Percentiles rank a stretch among this genome's conserved stretches.
These are phyloP conservation scores for Colletotrichum sp. DNA, from an alignment of 2,329 filamentous ascomycete species.

Conservation along the genomic window DNA sequence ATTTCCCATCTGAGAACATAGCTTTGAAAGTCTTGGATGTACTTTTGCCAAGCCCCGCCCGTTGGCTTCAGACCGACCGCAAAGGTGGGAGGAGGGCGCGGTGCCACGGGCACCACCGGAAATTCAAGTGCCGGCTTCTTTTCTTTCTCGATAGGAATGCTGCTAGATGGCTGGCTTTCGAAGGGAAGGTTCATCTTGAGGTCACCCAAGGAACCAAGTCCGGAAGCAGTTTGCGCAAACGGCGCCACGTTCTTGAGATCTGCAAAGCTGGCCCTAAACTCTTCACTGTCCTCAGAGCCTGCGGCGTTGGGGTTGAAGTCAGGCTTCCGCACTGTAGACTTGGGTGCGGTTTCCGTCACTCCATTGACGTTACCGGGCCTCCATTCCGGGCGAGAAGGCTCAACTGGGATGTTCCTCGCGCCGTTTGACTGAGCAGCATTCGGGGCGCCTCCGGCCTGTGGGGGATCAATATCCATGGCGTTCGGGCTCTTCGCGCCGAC, in stretches of 20 bases:
- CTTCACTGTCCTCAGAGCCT: constrained; percentile 62
- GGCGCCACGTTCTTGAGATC: constrained; percentile 64
- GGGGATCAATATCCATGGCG: constrained; percentile 71
- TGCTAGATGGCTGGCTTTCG: constrained; percentile 53
- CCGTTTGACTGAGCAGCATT: constrained; percentile 28
- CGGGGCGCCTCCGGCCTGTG: constrained; percentile 31
- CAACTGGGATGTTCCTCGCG: constrained; percentile 60
- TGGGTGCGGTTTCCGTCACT: constrained; percentile 7
- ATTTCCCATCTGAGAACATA: constrained; percentile 55
- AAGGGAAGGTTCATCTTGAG: constrained; percentile 63
- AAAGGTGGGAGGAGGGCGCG: constrained; percentile 49
- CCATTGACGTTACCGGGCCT: constrained; percentile 50
- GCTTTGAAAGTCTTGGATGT: constrained; percentile 55
- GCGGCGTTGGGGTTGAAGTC: constrained; percentile 38
- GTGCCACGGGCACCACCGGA: constrained; percentile 54
- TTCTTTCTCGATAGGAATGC: constrained; percentile 39
- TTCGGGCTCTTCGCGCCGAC: constrained; percentile 51
- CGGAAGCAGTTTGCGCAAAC: constrained; percentile 50
- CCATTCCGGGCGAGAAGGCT: constrained; percentile 66
- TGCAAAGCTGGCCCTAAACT: constrained; percentile 58
- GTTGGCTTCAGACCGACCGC: constrained; percentile 49
- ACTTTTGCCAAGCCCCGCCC: constrained; percentile 51
- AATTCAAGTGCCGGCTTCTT: constrained; percentile 45
- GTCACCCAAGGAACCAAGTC: constrained; percentile 60
- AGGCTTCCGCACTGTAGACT: constrained; percentile 24